A percentile compares a stretch with the other conserved stretches of the same genome.
These are phyloP conservation scores for Phaseolus lunatus DNA, from an alignment of 306 rosid genomes.

Conservation along the genomic window DNA sequence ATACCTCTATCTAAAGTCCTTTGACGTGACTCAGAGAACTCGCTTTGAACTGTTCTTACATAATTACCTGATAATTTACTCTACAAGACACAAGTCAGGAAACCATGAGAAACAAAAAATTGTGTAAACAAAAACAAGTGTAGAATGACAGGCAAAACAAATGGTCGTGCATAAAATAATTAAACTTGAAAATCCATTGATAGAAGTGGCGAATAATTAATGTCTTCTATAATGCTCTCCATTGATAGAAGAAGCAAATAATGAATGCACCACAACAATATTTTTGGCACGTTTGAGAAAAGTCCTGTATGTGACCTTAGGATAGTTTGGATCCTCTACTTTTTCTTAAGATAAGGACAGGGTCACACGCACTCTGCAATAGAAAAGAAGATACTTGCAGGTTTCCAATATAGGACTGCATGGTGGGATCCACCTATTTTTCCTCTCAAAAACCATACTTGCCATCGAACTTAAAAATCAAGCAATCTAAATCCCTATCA, in stretches of 20 bases:
- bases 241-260: conserved; percentile 5
- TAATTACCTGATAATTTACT: conserved; percentile 51
- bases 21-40: conserved; percentile 54
- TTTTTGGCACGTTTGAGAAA: neutral
- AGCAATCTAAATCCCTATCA: neutral
- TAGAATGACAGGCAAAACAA: neutral
- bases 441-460: conserved; percentile 3
- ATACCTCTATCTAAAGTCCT: conserved; percentile 63
- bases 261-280: neutral
- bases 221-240: neutral
- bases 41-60: conserved; percentile 51
- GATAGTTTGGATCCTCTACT: neutral
- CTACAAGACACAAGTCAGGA: conserved; percentile 49
- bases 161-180: neutral
- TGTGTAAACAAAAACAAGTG: conserved; percentile 19
- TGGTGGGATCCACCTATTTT: neutral
- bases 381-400: conserved; percentile 7
- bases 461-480: conserved; percentile 25
- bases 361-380: neutral
- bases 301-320: neutral
- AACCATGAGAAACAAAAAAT: conserved; percentile 19
- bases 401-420: neutral
- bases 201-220: too few species aligned
- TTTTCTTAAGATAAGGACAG: neutral
- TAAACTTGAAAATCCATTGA: conserved; percentile 28